Evolutionary conservation across 352 stramenopile species (phyloP), one percentile per base, ranked within the genome.

Genomic region (Globisporangium canariense): DNA sequence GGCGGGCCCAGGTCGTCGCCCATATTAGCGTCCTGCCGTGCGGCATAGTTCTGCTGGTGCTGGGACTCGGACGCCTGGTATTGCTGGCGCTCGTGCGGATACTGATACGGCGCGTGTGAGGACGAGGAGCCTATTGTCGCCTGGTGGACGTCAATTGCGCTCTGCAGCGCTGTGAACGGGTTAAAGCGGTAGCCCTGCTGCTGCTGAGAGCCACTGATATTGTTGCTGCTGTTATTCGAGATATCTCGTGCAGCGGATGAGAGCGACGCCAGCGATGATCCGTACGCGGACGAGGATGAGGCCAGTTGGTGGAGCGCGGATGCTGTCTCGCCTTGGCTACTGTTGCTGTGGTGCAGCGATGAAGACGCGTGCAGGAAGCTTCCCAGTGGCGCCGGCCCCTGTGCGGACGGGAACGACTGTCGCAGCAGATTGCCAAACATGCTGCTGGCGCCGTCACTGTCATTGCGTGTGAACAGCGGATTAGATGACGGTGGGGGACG

Each of bases 111-210:
- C 8, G 32, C 53, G 55, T 64, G 49, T 25, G 53, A 41, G 3
- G 46, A 30, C 1, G 66, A 34, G 0, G 47, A 40, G 9, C 38
- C 32, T 20, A 62, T 57, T 43, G 64, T 54, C 9, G 65, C 61
- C 30, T 75, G 71, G 38, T 73, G 66, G 41, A 76, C 76, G 55
- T 81, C 72, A 62, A 85, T 87, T 14, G 74, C 76, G 36, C 74
- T 84, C 55, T 92, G 83, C 28, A 89, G 69, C 32, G 81, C 81
- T 47, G 72, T 74, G 40, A 92, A 74, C 25, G 80, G 78, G 22
- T 91, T 77, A 58, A 89, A 90, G 2, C 64, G 69, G 62, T 89
- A 88, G 18, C 30, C 62, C 61, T 34, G 66, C 50, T 56, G 40
- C 57, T 22, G 18, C 5, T 5, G 41, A 38, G 25, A 22, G n/a